Base-by-base conservation (phyloP, 1,284 basidiomycete genomes). In the Phellopilus nigrolimitatus region DNA sequence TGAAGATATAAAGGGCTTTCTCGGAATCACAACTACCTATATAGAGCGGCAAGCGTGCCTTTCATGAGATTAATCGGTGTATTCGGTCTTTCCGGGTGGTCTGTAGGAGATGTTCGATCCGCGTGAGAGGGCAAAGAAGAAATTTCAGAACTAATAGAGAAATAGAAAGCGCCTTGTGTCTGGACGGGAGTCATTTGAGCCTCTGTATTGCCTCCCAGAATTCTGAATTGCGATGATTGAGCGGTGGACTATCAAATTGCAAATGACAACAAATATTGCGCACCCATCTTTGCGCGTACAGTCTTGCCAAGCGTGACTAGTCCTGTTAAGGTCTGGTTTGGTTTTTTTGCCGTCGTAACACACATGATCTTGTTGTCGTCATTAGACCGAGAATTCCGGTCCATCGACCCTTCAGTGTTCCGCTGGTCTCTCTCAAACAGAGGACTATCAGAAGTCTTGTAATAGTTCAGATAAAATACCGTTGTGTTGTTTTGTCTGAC, bases 31-130 rank as follows among this genome's bases (percentile, higher is more conserved):
- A 22, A 88, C 83, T 53, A 92, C 80, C 60, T 72, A 68, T 25
- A 8, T 28, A 37, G 28, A 12, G 15, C 3, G 24, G 12, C 24
- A n/a, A 25, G 22, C n/a, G 19, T 17, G 19, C 19, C 19, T 15
- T 10, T 34, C 6, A 22, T 12, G 33, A n/a, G 3, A 7, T 34
- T 3, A 72, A 71, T 17, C n/a, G 8, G 22, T 37, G 90, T 67
- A 92, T 91, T 5, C 88, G 90, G 61, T 95, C 92, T 17, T 81
- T 73, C 38, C 92, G 78, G 60, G 95, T 94, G 2, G 92, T 95
- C 66, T 95, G 92, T 1, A 95, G 76, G 1, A 94, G 74, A 64
- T 95, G 92, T 61, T 93, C 88, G 46, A 95, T 93, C 69, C 95
- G 92, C 24, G 86, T 83, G 22, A 91, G 71, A n/a, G n/a, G n/a